phyloP scores from a whole-genome alignment of 768 basidiomycete genomes.

The Chalciporus pseudorubinellus region DNA sequence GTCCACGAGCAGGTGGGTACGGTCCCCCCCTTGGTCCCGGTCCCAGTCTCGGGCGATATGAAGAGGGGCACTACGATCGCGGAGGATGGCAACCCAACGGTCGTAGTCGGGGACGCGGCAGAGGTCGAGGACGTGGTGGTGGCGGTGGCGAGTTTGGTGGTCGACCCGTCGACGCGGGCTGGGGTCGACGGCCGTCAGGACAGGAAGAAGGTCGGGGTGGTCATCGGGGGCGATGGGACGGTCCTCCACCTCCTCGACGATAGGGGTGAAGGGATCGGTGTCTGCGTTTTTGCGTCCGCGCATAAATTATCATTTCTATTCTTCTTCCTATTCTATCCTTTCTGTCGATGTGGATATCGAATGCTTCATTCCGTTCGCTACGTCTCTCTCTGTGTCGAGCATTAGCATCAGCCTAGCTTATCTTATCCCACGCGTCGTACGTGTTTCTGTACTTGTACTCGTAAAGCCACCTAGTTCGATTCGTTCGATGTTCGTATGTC shows the following conservation, averaged over 20 bases:
- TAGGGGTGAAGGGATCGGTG: slow-evolving; percentile 1
- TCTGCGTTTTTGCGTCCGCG: not conserved
- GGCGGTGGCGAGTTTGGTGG: slow-evolving; percentile 29
- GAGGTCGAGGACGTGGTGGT: slow-evolving; percentile 26
- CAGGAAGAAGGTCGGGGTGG: slow-evolving; percentile 38
- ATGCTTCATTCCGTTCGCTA: not conserved
- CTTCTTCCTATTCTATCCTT: not conserved
- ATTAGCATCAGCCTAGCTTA: not conserved
- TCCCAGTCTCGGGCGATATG: slow-evolving; percentile 28
- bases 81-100: slow-evolving; percentile 31
- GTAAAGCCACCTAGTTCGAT: slow-evolving; percentile 4
- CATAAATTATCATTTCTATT: slow-evolving; percentile 30
- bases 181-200: slow-evolving; percentile 30
- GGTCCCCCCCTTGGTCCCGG: slow-evolving; percentile 21
- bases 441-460: slow-evolving; percentile 16
- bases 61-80: slow-evolving; percentile 28
- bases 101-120: slow-evolving; percentile 33
- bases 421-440: not conserved
- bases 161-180: slow-evolving; percentile 45
- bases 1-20: slow-evolving; percentile 28
- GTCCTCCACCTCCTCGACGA: slow-evolving; percentile 27
- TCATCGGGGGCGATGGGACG: slow-evolving; percentile 28
- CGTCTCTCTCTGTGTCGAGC: not conserved
- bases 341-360: not conserved
- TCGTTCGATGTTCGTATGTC: not conserved